Conservation (phyloP, 257 asterid genomes). For the Jaltomata sinuosa region DNA sequence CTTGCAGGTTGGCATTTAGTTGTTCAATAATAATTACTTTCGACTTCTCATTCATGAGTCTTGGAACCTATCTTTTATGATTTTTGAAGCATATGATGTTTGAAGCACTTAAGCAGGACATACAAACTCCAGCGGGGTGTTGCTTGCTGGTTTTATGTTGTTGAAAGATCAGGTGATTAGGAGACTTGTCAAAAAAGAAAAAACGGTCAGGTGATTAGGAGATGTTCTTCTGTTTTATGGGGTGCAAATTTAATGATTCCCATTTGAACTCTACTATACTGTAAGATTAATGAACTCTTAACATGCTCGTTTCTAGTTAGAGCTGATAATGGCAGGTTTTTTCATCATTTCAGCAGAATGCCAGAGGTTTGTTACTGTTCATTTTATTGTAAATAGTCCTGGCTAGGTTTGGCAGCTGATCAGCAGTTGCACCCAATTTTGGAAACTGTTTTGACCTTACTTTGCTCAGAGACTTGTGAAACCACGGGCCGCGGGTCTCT, state of each 20-base stretch:
- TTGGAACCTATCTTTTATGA: background rate
- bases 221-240: background rate
- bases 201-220: background rate
- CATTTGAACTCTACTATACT: background rate
- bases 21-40: background rate
- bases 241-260: background rate
- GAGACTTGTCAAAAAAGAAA: background rate
- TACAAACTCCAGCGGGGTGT: background rate
- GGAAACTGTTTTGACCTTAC: background rate
- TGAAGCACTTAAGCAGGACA: too few relatives aligned
- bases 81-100: too few relatives aligned
- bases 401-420: background rate
- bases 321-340: background rate
- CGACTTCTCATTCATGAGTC: background rate
- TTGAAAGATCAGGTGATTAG: background rate
- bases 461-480: background rate
- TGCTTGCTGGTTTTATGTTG: background rate
- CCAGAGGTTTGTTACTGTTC: background rate
- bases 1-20: background rate
- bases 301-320: background rate
- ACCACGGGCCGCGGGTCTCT: background rate
- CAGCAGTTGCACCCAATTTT: background rate
- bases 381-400: background rate
- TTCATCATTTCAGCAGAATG: background rate
- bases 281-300: background rate